Percentiles rank a stretch among this genome's conserved stretches.
Conservation (phyloP, 345 rosid species). For the Euphorbia lathyris region DNA sequence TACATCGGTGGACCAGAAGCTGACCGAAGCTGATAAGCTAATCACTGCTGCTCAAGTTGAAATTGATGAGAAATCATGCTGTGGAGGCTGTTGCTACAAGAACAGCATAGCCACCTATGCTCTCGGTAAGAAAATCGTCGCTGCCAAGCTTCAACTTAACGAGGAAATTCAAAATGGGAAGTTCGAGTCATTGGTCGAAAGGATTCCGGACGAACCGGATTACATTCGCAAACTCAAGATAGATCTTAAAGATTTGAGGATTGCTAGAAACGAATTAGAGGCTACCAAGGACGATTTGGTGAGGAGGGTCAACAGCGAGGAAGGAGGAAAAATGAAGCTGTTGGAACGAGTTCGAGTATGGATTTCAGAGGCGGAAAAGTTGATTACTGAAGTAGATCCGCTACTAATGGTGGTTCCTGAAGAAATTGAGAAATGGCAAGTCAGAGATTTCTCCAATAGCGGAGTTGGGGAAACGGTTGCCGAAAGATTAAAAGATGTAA, state of each 20-base stretch:
- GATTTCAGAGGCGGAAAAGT: neutral
- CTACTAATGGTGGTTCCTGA: neutral
- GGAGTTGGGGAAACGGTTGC: neutral
- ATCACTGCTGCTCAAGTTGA: neutral
- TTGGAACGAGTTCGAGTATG: neutral
- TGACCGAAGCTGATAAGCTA: neutral
- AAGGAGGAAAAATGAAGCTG: neutral
- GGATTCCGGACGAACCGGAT: neutral
- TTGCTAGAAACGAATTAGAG: neutral
- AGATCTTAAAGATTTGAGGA: neutral
- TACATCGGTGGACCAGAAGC: neutral
- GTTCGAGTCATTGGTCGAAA: neutral
- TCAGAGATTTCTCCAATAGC: neutral
- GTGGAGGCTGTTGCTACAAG: neutral
- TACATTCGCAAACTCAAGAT: neutral
- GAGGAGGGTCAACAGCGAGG: neutral
- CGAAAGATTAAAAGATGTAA: neutral
- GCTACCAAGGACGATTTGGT: neutral
- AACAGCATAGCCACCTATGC: neutral
- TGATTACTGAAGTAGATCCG: neutral
- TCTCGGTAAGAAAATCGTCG: neutral
- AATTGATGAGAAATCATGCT: neutral
- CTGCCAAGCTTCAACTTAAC: no score
- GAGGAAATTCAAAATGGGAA: neutral
- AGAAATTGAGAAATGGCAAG: neutral